These are phyloP conservation scores for Stramenopiles sp. DNA, from an alignment of 352 stramenopile species.

Conservation along the genomic window DNA sequence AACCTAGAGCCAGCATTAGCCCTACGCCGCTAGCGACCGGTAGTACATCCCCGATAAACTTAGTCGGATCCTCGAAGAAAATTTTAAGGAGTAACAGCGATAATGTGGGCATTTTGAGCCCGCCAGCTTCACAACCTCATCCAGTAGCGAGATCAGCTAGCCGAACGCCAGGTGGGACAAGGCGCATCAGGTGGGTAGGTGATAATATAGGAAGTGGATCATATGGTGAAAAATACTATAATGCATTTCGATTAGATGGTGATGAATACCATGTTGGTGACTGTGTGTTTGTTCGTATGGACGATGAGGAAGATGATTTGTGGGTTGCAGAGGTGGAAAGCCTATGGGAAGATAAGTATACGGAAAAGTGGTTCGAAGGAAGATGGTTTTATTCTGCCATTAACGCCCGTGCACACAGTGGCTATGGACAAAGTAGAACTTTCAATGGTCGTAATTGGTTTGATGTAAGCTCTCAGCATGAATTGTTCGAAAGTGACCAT, in stretches of 20 bases:
- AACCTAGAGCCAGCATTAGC: not conserved
- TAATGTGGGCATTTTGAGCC: not conserved
- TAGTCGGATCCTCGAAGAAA: not conserved
- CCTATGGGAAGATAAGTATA: constrained; percentile 17
- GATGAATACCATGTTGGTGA: constrained; percentile 12
- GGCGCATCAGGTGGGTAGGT: not conserved
- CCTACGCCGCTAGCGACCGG: no score
- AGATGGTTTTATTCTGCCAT: constrained; percentile 22
- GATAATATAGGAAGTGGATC: not conserved
- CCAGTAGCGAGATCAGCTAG: not conserved
- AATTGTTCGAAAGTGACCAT: constrained; percentile 23
- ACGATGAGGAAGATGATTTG: constrained; percentile 11
- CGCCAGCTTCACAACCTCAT: not conserved
- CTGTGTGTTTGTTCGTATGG: constrained; percentile 7
- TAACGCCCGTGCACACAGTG: constrained; percentile 3
- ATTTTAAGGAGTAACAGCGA: not conserved
- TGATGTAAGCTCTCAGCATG: not conserved
- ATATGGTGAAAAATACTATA: constrained; percentile 5
- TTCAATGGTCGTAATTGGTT: not conserved
- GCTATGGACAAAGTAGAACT: not conserved
- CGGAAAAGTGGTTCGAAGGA: constrained; percentile 19
- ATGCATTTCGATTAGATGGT: not conserved
- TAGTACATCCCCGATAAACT: not conserved
- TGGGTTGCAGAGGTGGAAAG: constrained; percentile 16
- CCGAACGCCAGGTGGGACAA: not conserved